Evolutionary conservation across 2,329 filamentous ascomycete species (phyloP).

Genomic region (Rhytidhysteron rufulum): DNA sequence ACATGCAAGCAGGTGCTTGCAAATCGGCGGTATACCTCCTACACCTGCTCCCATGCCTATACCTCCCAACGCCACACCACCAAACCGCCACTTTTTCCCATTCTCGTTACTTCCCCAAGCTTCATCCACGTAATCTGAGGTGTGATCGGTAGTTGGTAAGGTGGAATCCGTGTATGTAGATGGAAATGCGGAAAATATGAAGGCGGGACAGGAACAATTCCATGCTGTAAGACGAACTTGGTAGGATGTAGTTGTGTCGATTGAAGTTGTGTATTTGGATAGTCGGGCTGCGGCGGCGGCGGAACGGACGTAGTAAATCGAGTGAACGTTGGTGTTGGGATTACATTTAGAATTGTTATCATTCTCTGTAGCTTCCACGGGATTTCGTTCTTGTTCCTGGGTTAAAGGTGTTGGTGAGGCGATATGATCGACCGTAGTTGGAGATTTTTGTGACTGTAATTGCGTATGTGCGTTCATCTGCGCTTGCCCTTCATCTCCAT

Average conservation of each 20-base stretch:
- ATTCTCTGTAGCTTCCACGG: too few species aligned
- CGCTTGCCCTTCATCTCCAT: too few species aligned
- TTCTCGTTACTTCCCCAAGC: constrained; percentile 5
- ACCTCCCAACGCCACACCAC: constrained; percentile 44
- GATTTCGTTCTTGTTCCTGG: too few species aligned
- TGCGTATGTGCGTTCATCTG: too few species aligned
- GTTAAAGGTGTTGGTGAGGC: too few species aligned
- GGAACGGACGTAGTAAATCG: constrained; percentile 63
- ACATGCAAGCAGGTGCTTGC: constrained; percentile 88
- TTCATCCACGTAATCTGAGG: too few species aligned
- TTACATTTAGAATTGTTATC: background rate
- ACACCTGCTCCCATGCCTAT: too few species aligned
- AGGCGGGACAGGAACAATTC: constrained; percentile 88
- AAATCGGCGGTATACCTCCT: constrained; percentile 60
- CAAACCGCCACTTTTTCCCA: constrained; percentile 40
- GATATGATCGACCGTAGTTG: too few species aligned
- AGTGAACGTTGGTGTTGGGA: constrained; percentile 5
- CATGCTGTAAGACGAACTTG: constrained; percentile 71
- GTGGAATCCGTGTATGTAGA: constrained; percentile 11
- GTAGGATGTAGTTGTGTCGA: constrained; percentile 47
- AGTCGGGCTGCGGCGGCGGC: too few species aligned
- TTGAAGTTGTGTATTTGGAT: constrained; percentile 30
- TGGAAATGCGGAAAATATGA: constrained; percentile 68
- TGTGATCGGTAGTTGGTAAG: too few species aligned
- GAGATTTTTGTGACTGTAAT: too few species aligned